These are phyloP conservation scores for Leptomonas pyrrhocoris DNA, from an alignment of 208 protist species.

Conservation along the genomic window DNA sequence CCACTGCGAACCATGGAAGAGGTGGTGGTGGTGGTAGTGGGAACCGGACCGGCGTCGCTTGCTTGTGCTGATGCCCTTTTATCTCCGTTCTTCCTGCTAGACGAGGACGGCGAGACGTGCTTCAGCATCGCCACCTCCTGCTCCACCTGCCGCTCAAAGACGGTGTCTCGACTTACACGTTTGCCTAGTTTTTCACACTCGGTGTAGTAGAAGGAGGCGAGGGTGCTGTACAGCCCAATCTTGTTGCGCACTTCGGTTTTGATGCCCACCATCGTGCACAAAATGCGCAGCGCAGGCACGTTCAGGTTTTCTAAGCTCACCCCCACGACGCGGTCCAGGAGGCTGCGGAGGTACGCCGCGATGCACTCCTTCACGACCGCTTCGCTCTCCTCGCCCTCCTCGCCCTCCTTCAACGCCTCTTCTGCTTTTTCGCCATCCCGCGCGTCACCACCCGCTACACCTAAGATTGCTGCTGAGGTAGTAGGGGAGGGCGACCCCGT, in stretches of 20 bases:
- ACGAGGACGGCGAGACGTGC: slow-evolving; percentile 21
- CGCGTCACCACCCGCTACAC: not conserved
- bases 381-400: slow-evolving; percentile 12
- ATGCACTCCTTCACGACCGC: slow-evolving; percentile 66
- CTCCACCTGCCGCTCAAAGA: slow-evolving; percentile 45
- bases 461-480: not conserved
- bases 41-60: not conserved
- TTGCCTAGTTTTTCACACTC: slow-evolving; percentile 86
- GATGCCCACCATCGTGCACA: slow-evolving; percentile 79
- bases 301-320: slow-evolving; percentile 70
- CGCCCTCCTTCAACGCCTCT: not conserved
- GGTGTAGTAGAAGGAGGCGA: slow-evolving; percentile 83
- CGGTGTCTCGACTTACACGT: slow-evolving; percentile 66
- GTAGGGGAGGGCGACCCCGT: not conserved
- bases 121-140: slow-evolving; percentile 61
- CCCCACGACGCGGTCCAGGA: slow-evolving; percentile 80
- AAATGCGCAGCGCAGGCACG: slow-evolving; percentile 59
- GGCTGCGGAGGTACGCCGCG: slow-evolving; percentile 67
- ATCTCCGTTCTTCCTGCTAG: not conserved
- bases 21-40: not conserved
- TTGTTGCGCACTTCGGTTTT: slow-evolving; percentile 56
- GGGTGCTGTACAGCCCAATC: slow-evolving; percentile 71
- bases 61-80: slow-evolving; percentile 10
- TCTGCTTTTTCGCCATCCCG: not conserved
- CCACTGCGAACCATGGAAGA: not conserved